A percentile compares a stretch with the other conserved stretches of the same genome.
These are phyloP conservation scores for Hortiboletus flavorubellus DNA, from an alignment of 768 basidiomycete species.

Conservation along the genomic window DNA sequence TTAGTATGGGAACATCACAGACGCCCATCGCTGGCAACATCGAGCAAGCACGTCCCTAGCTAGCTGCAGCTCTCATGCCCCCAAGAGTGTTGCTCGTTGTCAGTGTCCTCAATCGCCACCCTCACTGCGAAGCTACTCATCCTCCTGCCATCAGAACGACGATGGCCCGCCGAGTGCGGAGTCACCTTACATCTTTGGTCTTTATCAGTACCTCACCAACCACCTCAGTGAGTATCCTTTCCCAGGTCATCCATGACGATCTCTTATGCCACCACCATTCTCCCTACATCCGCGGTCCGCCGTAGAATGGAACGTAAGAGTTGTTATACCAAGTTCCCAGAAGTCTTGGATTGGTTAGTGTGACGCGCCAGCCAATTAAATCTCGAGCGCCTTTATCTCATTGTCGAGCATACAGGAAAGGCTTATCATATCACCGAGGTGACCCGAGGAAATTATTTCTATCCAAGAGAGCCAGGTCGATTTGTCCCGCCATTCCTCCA, in stretches of 20 bases:
- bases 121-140: not conserved
- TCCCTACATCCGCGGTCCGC: not conserved
- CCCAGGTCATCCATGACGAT: slow-evolving; percentile 3
- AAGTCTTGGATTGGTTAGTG: slow-evolving; percentile 83
- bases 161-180: slow-evolving; percentile 75
- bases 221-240: slow-evolving; percentile 47
- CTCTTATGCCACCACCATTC: slow-evolving; percentile 4
- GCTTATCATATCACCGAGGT: slow-evolving; percentile 77
- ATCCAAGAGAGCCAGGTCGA: slow-evolving; percentile 58
- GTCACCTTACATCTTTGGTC: slow-evolving; percentile 73
- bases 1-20: slow-evolving; percentile 21
- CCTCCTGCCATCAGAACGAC: slow-evolving; percentile 56
- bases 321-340: slow-evolving; percentile 75
- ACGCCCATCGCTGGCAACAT: slow-evolving; percentile 8
- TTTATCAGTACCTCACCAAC: slow-evolving; percentile 59
- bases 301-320: slow-evolving; percentile 75
- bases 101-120: slow-evolving; percentile 21
- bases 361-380: not conserved
- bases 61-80: slow-evolving; percentile 6
- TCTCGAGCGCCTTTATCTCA: not conserved
- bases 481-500: not conserved
- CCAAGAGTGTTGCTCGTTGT: slow-evolving; percentile 42
- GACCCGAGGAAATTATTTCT: slow-evolving; percentile 70
- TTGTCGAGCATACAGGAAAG: slow-evolving; percentile 48
- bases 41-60: not conserved